Conservation (phyloP, 2,329 filamentous ascomycete genomes). For the Trichoderma koningiopsis region DNA sequence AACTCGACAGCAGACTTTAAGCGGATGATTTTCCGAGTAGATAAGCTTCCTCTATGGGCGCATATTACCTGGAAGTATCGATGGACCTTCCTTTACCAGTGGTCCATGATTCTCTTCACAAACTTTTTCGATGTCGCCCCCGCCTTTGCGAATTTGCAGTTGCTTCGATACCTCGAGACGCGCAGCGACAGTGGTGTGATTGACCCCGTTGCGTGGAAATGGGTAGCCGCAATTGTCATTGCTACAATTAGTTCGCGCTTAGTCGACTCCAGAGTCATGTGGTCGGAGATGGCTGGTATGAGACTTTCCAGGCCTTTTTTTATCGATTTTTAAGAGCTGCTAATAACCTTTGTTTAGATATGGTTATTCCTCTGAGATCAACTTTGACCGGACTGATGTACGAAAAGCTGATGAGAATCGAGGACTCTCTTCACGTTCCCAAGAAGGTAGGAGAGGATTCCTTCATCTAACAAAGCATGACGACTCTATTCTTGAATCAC, state of each 20-base stretch:
- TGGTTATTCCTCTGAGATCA: constrained; percentile 13
- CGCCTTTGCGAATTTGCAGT: constrained; percentile 18
- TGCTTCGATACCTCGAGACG: constrained; percentile 14
- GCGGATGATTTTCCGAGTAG: constrained; percentile 10
- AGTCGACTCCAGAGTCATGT: constrained; percentile 21
- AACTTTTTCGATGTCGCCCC: constrained; percentile 20
- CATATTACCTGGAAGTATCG: constrained; percentile 19
- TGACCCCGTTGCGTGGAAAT: constrained; percentile 19
- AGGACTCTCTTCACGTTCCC: constrained; percentile 16
- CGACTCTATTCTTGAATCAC: background rate
- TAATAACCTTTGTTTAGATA: background rate
- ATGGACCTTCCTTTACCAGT: background rate
- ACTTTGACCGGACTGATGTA: constrained; percentile 18
- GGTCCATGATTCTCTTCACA: constrained; percentile 10
- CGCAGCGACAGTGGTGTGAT: background rate
- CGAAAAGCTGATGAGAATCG: constrained; percentile 20
- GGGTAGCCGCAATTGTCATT: constrained; percentile 7
- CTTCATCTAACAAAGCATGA: background rate
- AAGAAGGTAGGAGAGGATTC: background rate
- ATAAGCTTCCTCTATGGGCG: constrained; percentile 12
- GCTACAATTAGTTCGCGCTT: constrained; percentile 18
- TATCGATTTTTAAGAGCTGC: too few relatives aligned
- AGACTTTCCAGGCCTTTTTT: background rate
- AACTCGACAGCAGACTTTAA: constrained; percentile 14
- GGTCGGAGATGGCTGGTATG: constrained; percentile 12